Evolutionary conservation across 768 basidiomycete genomes (phyloP), one percentile per base, ranked within the genome.

Genomic region (Leucocoprinus birnbaumii): DNA sequence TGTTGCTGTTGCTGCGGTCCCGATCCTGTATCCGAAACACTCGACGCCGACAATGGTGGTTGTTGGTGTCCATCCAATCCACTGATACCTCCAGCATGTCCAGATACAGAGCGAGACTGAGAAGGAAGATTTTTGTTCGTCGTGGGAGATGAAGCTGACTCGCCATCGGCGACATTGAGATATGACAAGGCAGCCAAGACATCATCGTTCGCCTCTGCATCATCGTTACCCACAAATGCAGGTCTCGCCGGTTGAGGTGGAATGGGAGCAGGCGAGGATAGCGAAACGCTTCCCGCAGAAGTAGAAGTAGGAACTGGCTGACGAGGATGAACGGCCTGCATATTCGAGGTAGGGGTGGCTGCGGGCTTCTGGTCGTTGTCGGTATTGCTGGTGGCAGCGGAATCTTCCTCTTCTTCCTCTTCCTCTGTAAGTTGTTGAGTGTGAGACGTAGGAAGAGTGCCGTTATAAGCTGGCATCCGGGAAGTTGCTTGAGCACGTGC

Each of bases 101-200:
- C 31, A 31, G 31, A 31, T 31, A 31, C 5, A 5, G 31, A 31
- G 31, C 11, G 31, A 31, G 31, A 5, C 11, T 31, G 31, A 31
- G 38, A 7, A 6, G 38, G 11, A 38, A 38, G 38, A 4, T 16
- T 4, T 3, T 16, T n/a, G n/a, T n/a, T n/a, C n/a, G n/a, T n/a
- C n/a, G n/a, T n/a, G 3, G 38, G 13, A 11, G 38, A 2, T 62
- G 50, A 9, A 24, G 54, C 47, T 8, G 75, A 61, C 11, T 71
- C 61, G 25, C 70, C 70, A 21, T 80, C 80, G 22, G 77, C 71
- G 54, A 76, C 74, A 59, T 84, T 84, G 54, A 94, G 75, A 70
- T 90, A 94, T 26, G 84, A 80, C 62, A 94, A 63, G 2, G 89
- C 91, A 2, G 89, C 91, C 46, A 93, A 73, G 10, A 85, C 91